These are phyloP conservation scores for Cantharellus anzutake DNA, from an alignment of 768 basidiomycete genomes.

Conservation along the genomic window DNA sequence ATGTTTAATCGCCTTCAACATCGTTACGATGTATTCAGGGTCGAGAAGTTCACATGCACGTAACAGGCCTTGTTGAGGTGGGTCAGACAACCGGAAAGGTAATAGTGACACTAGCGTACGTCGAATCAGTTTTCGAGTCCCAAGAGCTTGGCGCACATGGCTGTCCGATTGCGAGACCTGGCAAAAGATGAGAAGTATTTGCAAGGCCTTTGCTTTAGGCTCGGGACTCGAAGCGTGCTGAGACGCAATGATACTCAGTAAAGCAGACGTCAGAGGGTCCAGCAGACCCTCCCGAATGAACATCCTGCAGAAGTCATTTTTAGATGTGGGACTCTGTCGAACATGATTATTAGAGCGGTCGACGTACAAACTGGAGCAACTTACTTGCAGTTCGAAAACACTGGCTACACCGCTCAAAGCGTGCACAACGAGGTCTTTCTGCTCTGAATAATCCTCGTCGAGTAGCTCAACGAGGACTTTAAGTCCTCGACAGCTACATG, in stretches of 20 bases:
- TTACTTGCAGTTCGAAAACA: conserved; percentile 64
- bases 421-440: conserved; percentile 78
- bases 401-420: conserved; percentile 88
- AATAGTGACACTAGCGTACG: conserved; percentile 33
- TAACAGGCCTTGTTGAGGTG: conserved; percentile 40
- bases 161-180: conserved; percentile 93
- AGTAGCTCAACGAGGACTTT: conserved; percentile 89
- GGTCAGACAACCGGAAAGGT: not conserved
- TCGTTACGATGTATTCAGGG: conserved; percentile 69
- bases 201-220: conserved; percentile 77
- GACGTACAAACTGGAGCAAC: not conserved
- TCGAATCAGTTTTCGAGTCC: conserved; percentile 71
- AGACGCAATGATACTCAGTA: conserved; percentile 65
- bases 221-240: conserved; percentile 43
- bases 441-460: conserved; percentile 88
- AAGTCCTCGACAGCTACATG: conserved; percentile 70
- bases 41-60: conserved; percentile 76
- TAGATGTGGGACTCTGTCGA: conserved; percentile 75
- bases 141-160: conserved; percentile 82
- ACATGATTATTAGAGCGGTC: not conserved
- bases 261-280: conserved; percentile 77
- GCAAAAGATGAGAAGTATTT: conserved; percentile 77
- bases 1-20: conserved; percentile 92
- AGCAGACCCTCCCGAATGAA: conserved; percentile 90
- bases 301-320: conserved; percentile 98